Percentiles rank a stretch among this genome's conserved stretches.
These are phyloP conservation scores for Zygosaccharomyces sapae DNA, from an alignment of 1,139 yeast genomes.

Conservation along the genomic window DNA sequence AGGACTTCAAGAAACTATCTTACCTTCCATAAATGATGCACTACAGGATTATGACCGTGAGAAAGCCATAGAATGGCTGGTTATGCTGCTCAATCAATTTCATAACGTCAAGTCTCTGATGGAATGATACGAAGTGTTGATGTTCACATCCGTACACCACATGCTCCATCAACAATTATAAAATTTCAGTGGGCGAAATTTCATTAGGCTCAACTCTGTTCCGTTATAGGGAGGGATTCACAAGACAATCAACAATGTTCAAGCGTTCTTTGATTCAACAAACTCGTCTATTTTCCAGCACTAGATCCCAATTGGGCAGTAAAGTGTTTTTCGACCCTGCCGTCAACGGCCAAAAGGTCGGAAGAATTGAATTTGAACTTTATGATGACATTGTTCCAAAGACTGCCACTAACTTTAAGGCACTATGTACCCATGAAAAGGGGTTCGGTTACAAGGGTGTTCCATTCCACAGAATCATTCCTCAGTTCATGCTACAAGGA, in stretches of 20 bases:
- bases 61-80: slow-evolving; percentile 33
- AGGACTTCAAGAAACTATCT: slow-evolving; percentile 35
- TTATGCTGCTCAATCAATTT: slow-evolving; percentile 24
- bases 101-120: slow-evolving; percentile 19
- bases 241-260: slow-evolving; percentile 6
- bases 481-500: slow-evolving; percentile 94
- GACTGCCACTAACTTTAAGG: slow-evolving; percentile 79
- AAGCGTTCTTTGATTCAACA: slow-evolving; percentile 16
- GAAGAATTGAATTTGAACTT: slow-evolving; percentile 71
- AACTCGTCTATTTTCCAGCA: slow-evolving; percentile 28
- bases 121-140: slow-evolving; percentile 4
- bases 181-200: background rate
- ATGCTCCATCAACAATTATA: background rate
- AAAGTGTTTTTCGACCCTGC: slow-evolving; percentile 83
- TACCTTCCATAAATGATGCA: slow-evolving; percentile 44
- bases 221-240: background rate
- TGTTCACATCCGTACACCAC: slow-evolving; percentile 1
- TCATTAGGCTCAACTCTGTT: background rate
- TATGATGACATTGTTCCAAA: slow-evolving; percentile 90
- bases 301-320: slow-evolving; percentile 37
- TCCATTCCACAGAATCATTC: slow-evolving; percentile 90
- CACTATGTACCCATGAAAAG: slow-evolving; percentile 57
- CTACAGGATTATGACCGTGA: slow-evolving; percentile 34
- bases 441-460: slow-evolving; percentile 74
- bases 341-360: slow-evolving; percentile 70